These are phyloP conservation scores for Linanthus parryae DNA, from an alignment of 148 eudicot species.

Conservation along the genomic window DNA sequence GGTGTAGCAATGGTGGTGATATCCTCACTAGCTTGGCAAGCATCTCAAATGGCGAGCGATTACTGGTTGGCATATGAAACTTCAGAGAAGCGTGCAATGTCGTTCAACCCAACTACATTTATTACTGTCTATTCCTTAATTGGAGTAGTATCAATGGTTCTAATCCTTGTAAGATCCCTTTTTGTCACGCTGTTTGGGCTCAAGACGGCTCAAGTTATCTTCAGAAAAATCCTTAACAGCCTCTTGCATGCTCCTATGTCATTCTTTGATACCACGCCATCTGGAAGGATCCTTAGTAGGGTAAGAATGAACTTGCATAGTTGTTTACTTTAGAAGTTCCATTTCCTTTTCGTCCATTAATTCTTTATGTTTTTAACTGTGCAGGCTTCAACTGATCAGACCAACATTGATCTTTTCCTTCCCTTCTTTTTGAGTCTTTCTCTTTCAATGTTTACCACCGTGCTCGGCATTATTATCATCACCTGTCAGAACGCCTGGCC, in stretches of 20 bases:
- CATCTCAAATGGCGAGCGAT: conserved; percentile 64
- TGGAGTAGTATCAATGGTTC: conserved; percentile 40
- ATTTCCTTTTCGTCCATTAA: conserved; percentile 3
- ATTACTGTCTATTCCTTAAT: conserved; percentile 58
- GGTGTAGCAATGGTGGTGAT: conserved; percentile 43
- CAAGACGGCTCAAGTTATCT: conserved; percentile 69
- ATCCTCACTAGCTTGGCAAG: conserved; percentile 62
- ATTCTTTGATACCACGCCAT: conserved; percentile 95
- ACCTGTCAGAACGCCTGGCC: conserved; percentile 98
- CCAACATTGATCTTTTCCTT: conserved; percentile 63
- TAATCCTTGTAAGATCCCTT: conserved; percentile 39
- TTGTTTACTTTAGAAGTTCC: neutral
- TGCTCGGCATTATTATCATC: conserved; percentile 73
- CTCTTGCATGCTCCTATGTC: conserved; percentile 95
- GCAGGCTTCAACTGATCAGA: conserved; percentile 94
- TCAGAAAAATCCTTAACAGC: conserved; percentile 53
- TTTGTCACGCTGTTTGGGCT: conserved; percentile 54
- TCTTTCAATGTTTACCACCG: conserved; percentile 51
- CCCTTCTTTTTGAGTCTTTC: conserved; percentile 65
- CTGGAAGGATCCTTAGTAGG: conserved; percentile 94
- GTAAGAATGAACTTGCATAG: conserved; percentile 28
- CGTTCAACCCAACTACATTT: conserved; percentile 59
- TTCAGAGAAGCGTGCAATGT: conserved; percentile 37
- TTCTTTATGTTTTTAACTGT: conserved; percentile 1
- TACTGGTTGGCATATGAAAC: conserved; percentile 96